These are phyloP conservation scores for Phytophthora capsici DNA, from an alignment of 352 stramenopile species.

Conservation along the genomic window DNA sequence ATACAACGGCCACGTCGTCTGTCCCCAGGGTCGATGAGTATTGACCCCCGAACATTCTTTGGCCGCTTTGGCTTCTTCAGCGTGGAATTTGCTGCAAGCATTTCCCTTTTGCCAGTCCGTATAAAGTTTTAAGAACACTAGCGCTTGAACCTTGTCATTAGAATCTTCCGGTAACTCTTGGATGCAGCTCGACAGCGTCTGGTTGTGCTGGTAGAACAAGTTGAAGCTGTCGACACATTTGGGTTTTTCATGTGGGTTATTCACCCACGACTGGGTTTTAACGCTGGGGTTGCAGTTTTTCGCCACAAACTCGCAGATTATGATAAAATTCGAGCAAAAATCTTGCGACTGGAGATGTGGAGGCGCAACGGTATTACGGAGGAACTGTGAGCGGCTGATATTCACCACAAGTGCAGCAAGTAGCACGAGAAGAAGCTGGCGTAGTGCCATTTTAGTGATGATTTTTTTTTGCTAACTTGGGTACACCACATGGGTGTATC, in stretches of 20 bases:
- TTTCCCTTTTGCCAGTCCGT: constrained; percentile 52
- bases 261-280: constrained; percentile 8
- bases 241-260: constrained; percentile 6
- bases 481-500: neutral
- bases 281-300: constrained; percentile 36
- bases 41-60: constrained; percentile 46
- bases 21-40: constrained; percentile 53
- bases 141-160: constrained; percentile 16
- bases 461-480: neutral
- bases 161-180: constrained; percentile 13
- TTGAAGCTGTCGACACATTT: constrained; percentile 60
- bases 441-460: neutral
- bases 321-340: constrained; percentile 48
- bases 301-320: constrained; percentile 52
- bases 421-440: constrained; percentile 5
- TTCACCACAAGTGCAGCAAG: constrained; percentile 2
- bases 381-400: neutral
- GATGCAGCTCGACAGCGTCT: constrained; percentile 50
- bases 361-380: neutral
- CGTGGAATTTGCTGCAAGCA: constrained; percentile 59
- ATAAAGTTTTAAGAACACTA: constrained; percentile 54
- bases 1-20: constrained; percentile 56
- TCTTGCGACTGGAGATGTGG: constrained; percentile 2
- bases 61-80: constrained; percentile 54
- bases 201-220: constrained; percentile 52